phyloP scores from a whole-genome alignment of 441 rosid genomes.

The California macrophylla region DNA sequence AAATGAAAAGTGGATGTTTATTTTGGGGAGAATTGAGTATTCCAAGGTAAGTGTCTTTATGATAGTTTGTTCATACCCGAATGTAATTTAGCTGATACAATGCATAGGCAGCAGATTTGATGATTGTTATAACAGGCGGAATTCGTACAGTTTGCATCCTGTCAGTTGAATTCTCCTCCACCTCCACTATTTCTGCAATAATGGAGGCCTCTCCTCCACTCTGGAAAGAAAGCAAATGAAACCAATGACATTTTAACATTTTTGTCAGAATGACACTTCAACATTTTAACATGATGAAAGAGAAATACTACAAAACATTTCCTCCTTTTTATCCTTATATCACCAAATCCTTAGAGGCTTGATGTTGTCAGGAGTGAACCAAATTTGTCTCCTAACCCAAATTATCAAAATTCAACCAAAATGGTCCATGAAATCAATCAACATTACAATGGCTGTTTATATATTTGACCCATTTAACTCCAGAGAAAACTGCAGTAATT shows the following conservation, averaged over 20 bases:
- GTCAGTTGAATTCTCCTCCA: conserved; percentile 72
- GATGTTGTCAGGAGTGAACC: not conserved
- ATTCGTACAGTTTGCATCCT: conserved; percentile 66
- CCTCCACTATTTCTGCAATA: conserved; percentile 84
- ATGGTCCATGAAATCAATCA: not conserved
- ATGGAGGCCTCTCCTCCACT: conserved; percentile 87
- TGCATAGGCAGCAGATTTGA: conserved; percentile 71
- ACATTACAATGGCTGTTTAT: not conserved
- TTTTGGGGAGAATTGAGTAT: not conserved
- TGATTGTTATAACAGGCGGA: conserved; percentile 74
- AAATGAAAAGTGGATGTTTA: too few relatives aligned
- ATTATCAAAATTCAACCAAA: not conserved
- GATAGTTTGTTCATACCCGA: conserved; percentile 31
- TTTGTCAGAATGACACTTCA: not conserved
- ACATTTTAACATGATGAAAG: not conserved
- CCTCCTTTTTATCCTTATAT: not conserved
- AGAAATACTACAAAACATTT: not conserved
- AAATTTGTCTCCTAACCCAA: not conserved
- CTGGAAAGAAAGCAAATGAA: conserved; percentile 21
- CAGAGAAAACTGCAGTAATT: not conserved
- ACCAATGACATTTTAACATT: not conserved
- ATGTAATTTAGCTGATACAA: conserved; percentile 63
- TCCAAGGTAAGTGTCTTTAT: not conserved
- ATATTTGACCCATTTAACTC: not conserved
- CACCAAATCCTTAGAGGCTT: not conserved